These are phyloP conservation scores for Populus alba DNA, from an alignment of 345 rosid genomes.

Conservation along the genomic window DNA sequence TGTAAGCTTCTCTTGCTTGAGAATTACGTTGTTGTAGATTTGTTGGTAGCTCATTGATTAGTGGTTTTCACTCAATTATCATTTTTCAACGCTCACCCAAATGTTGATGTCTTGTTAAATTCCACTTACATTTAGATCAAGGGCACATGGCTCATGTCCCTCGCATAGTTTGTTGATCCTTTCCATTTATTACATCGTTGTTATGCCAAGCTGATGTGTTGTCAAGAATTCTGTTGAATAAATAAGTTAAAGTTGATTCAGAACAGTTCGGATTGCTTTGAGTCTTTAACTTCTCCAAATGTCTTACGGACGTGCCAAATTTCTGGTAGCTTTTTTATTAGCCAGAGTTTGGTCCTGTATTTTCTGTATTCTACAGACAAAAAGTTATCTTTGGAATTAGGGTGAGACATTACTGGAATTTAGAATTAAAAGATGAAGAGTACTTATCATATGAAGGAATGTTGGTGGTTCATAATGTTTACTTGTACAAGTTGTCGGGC, in stretches of 20 bases:
- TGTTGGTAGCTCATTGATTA: slow-evolving; percentile 18
- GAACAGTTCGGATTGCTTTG: background rate
- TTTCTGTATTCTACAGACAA: background rate
- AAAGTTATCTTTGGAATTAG: background rate
- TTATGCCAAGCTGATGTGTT: slow-evolving; percentile 19
- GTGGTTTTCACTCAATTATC: slow-evolving; percentile 12
- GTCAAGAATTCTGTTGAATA: slow-evolving; percentile 12
- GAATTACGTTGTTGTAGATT: slow-evolving; percentile 25
- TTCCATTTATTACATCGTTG: background rate
- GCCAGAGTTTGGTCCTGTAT: background rate
- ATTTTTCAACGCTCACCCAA: slow-evolving; percentile 9
- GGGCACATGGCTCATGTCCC: slow-evolving; percentile 38
- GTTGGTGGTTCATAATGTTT: background rate
- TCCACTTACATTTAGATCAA: slow-evolving; percentile 13
- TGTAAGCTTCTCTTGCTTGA: slow-evolving; percentile 30
- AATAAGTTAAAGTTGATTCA: background rate
- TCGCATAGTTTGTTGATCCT: slow-evolving; percentile 18
- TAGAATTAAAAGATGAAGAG: background rate
- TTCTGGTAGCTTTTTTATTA: background rate
- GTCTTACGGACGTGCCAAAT: background rate
- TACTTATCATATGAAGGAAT: background rate
- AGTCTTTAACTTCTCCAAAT: background rate
- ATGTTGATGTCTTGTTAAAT: slow-evolving; percentile 22
- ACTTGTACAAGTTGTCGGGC: background rate
- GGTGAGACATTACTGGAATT: background rate